Evolutionary conservation across 495 filamentous ascomycete species (phyloP).

Genomic region (Talaromyces borbonicus): DNA sequence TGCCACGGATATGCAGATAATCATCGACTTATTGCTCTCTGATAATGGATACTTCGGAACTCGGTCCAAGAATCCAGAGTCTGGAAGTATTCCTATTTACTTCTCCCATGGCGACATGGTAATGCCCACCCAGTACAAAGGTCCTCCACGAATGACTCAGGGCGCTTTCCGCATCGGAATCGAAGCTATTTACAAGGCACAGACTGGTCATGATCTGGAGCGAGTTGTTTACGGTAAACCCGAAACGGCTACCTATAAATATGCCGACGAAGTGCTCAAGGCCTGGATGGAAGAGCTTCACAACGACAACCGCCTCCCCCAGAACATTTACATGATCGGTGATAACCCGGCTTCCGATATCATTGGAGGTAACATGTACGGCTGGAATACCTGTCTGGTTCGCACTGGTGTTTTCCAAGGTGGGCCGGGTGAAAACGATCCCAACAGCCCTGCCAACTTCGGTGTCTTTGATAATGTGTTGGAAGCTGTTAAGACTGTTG

Average conservation of each 20-base stretch:
- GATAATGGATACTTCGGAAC: slow-evolving; percentile 62
- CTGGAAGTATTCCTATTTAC: slow-evolving; percentile 63
- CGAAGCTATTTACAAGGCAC: slow-evolving; percentile 68
- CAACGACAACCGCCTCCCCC: slow-evolving; percentile 56
- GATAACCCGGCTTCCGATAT: slow-evolving; percentile 76
- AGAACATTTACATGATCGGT: slow-evolving; percentile 75
- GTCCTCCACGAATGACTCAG: slow-evolving; percentile 59
- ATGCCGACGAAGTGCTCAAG: slow-evolving; percentile 65
- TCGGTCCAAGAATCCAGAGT: slow-evolving; percentile 54
- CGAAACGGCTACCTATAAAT: slow-evolving; percentile 70
- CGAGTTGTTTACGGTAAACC: slow-evolving; percentile 81
- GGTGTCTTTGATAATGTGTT: slow-evolving; percentile 48
- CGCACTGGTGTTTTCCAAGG: slow-evolving; percentile 53
- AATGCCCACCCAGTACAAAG: slow-evolving; percentile 68
- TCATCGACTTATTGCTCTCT: slow-evolving; percentile 70
- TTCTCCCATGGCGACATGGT: slow-evolving; percentile 67
- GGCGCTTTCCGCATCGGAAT: slow-evolving; percentile 68
- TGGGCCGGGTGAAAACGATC: slow-evolving; percentile 41
- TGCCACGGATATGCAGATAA: slow-evolving; percentile 75
- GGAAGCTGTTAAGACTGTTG: slow-evolving; percentile 42
- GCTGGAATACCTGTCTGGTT: slow-evolving; percentile 68
- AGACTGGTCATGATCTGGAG: slow-evolving; percentile 66
- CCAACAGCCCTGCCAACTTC: slow-evolving; percentile 47
- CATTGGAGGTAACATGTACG: slow-evolving; percentile 70
- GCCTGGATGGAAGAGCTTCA: slow-evolving; percentile 71